phyloP scores from a whole-genome alignment of 2,329 filamentous ascomycete species.

The Chaetothyriales sp. region DNA sequence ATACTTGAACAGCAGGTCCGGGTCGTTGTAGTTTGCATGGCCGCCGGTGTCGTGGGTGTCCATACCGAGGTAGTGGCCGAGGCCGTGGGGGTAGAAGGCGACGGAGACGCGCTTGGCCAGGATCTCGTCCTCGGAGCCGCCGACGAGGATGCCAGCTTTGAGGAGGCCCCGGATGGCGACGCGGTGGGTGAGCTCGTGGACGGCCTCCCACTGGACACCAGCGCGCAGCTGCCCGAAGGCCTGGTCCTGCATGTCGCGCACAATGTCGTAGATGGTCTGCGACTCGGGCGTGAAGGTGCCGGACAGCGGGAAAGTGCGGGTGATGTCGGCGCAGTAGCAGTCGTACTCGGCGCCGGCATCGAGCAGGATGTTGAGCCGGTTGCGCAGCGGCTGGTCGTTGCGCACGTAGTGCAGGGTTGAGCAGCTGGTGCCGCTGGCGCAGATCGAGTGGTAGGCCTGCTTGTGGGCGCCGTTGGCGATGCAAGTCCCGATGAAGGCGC shows the following conservation, averaged over 20 bases:
- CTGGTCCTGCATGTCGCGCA: constrained; percentile 63
- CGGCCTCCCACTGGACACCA: constrained; percentile 52
- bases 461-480: constrained; percentile 55
- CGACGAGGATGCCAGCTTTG: constrained; percentile 54
- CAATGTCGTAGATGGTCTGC: constrained; percentile 58
- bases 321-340: constrained; percentile 81
- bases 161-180: constrained; percentile 59
- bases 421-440: constrained; percentile 67
- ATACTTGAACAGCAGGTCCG: constrained; percentile 74
- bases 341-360: constrained; percentile 79
- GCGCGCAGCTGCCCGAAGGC: constrained; percentile 56
- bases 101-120: constrained; percentile 64
- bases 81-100: constrained; percentile 81
- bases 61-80: constrained; percentile 83
- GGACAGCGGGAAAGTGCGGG: constrained; percentile 66
- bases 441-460: constrained; percentile 82
- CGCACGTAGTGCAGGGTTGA: constrained; percentile 72
- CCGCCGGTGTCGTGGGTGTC: constrained; percentile 82
- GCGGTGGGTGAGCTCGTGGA: constrained; percentile 57
- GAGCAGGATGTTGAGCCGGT: constrained; percentile 60
- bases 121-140: constrained; percentile 51
- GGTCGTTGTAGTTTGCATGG: constrained; percentile 61
- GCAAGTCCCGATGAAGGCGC: constrained; percentile 58
- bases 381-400: constrained; percentile 58
- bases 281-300: constrained; percentile 56